phyloP scores from a whole-genome alignment of 345 rosid species.

The Citrus mangshanensis region DNA sequence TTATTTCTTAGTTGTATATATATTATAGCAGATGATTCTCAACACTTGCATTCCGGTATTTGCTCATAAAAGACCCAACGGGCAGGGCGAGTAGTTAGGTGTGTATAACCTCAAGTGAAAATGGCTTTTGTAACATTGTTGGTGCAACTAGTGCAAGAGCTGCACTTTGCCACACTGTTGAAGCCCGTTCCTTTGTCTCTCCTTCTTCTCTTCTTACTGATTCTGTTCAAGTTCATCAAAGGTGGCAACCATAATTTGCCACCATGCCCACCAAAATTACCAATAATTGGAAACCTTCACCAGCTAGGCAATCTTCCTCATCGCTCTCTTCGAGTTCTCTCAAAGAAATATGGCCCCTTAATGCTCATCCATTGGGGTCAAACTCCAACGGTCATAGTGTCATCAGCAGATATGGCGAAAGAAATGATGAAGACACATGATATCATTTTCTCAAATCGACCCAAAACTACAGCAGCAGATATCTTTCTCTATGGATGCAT shows the following conservation, averaged over 20 bases:
- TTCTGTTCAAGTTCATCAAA: background rate
- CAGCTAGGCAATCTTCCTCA: slow-evolving; percentile 14
- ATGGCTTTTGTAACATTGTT: too few relatives aligned
- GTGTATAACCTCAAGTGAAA: too few relatives aligned
- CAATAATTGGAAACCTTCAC: slow-evolving; percentile 28
- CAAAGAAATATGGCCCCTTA: slow-evolving; percentile 18
- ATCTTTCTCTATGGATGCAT: slow-evolving; percentile 8
- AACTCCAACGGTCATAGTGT: slow-evolving; percentile 18
- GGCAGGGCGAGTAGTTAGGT: background rate
- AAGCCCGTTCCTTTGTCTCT: background rate
- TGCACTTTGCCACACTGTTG: background rate
- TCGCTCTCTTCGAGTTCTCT: slow-evolving; percentile 12
- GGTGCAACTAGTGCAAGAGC: too few relatives aligned
- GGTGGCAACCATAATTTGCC: slow-evolving; percentile 10
- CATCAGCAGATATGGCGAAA: slow-evolving; percentile 19
- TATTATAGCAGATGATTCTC: background rate
- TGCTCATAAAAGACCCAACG: background rate
- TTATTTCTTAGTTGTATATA: background rate
- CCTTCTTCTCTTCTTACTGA: background rate
- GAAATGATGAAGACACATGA: slow-evolving; percentile 25
- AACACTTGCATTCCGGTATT: too few relatives aligned
- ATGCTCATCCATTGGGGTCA: slow-evolving; percentile 11
- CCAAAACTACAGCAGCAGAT: slow-evolving; percentile 7
- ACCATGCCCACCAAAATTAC: slow-evolving; percentile 25
- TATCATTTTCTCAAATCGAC: slow-evolving; percentile 3